Conservation (phyloP, 257 asterid genomes). For the Galeopsis tetrahit region DNA sequence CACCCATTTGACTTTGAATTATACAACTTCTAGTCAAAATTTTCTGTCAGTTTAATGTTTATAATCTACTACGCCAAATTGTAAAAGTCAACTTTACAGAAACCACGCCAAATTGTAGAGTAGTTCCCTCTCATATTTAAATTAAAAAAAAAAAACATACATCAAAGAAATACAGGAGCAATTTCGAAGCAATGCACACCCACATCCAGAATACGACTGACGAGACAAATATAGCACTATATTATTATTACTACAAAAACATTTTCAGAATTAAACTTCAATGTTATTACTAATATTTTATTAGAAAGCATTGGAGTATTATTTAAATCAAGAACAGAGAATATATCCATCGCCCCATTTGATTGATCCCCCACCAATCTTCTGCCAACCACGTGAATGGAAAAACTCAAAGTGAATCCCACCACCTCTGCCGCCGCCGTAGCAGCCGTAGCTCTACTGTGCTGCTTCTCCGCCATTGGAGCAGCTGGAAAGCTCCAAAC, state of each 20-base stretch:
- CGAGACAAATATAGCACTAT: background rate
- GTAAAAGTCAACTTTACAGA: background rate
- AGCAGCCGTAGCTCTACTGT: conserved; percentile 25
- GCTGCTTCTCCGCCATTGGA: conserved; percentile 30
- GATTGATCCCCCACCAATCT: conserved; percentile 19
- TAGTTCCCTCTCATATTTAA: background rate
- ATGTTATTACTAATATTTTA: background rate
- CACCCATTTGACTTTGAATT: background rate
- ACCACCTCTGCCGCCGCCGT: background rate
- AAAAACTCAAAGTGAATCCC: conserved; percentile 29
- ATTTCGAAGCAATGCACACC: background rate
- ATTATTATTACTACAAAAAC: background rate
- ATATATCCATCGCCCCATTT: background rate
- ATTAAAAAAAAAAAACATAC: background rate
- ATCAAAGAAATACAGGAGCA: background rate
- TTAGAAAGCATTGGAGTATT: background rate
- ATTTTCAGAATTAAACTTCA: background rate
- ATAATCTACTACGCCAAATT: background rate
- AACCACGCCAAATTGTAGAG: background rate
- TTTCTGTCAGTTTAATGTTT: background rate
- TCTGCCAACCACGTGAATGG: conserved; percentile 44
- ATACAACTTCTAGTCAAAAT: background rate
- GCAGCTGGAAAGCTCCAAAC: conserved; percentile 40
- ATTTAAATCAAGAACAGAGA: conserved; percentile 11
- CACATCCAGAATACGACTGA: background rate